A percentile compares a stretch with the other conserved stretches of the same genome.
Evolutionary conservation across 306 rosid species (phyloP).

Genomic region (Lablab purpureus): DNA sequence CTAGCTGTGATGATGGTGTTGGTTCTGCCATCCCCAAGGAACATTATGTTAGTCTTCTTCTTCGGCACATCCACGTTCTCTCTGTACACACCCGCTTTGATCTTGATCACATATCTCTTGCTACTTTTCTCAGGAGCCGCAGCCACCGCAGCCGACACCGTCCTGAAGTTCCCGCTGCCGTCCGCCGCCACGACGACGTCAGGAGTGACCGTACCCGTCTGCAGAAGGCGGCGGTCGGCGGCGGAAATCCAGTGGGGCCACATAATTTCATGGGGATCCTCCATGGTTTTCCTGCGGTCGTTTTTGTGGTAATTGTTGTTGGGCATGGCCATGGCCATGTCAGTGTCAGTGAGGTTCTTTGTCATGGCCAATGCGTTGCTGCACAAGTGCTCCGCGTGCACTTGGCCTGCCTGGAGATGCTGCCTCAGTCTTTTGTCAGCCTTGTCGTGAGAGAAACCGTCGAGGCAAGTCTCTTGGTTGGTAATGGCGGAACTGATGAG

Average conservation of each 20-base stretch:
- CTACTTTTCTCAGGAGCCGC: conserved; percentile 67
- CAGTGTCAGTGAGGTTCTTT: conserved; percentile 72
- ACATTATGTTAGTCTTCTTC: conserved; percentile 73
- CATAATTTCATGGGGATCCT: neutral
- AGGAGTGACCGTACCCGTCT: conserved; percentile 50
- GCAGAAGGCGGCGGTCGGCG: conserved; percentile 65
- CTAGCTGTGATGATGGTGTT: conserved; percentile 74
- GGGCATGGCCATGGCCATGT: conserved; percentile 15
- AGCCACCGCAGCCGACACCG: conserved; percentile 73
- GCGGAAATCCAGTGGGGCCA: conserved; percentile 84
- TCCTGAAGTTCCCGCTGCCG: conserved; percentile 68
- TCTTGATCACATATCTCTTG: conserved; percentile 62
- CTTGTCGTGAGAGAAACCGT: conserved; percentile 70
- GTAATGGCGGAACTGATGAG: conserved; percentile 76
- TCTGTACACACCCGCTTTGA: conserved; percentile 74
- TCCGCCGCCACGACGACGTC: conserved; percentile 77
- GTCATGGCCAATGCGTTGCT: conserved; percentile 79
- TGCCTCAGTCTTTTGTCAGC: conserved; percentile 54
- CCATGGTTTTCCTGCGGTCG: neutral
- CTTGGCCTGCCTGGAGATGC: conserved; percentile 46
- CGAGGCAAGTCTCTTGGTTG: conserved; percentile 76
- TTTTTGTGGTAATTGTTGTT: neutral
- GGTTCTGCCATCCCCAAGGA: conserved; percentile 69
- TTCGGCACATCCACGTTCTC: conserved; percentile 74
- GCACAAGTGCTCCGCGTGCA: conserved; percentile 61